Percentiles rank a stretch among this genome's conserved stretches.
Evolutionary conservation across 106 monocot genomes (phyloP).

Genomic region (Ottelia alismoides): DNA sequence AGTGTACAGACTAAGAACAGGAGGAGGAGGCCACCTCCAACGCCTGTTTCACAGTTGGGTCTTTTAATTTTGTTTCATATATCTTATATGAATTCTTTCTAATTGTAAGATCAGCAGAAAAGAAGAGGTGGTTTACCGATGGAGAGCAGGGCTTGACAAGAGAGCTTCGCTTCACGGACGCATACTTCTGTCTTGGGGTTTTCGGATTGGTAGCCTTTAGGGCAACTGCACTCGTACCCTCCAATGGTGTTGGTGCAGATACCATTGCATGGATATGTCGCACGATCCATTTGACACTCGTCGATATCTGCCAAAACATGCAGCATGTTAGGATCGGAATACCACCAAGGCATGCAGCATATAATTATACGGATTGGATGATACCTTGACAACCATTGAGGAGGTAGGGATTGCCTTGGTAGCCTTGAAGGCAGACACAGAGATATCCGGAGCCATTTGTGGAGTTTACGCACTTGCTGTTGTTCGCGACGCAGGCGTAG

Average conservation of each 20-base stretch:
- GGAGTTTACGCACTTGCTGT: conserved; percentile 1
- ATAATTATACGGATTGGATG: background rate
- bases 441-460: conserved; percentile 4
- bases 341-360: background rate
- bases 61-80: too few species aligned
- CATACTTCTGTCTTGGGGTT: background rate
- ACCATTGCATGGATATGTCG: background rate
- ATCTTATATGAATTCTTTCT: too few species aligned
- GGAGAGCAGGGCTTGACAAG: too few species aligned
- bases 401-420: conserved; percentile 7
- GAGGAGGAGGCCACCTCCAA: too few species aligned
- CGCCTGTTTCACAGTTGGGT: too few species aligned
- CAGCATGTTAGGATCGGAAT: background rate
- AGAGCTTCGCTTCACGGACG: too few species aligned
- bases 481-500: conserved; percentile 1
- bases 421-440: background rate
- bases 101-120: too few species aligned
- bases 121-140: too few species aligned
- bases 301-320: background rate
- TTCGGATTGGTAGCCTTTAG: background rate
- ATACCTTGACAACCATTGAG: conserved; percentile 6
- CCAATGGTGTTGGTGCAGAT: background rate
- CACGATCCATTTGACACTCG: background rate
- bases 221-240: background rate
- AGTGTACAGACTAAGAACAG: too few species aligned